Evolutionary conservation across 352 stramenopile genomes (phyloP), one percentile per base, ranked within the genome.

Genomic region (Pythium phragmiticola): DNA sequence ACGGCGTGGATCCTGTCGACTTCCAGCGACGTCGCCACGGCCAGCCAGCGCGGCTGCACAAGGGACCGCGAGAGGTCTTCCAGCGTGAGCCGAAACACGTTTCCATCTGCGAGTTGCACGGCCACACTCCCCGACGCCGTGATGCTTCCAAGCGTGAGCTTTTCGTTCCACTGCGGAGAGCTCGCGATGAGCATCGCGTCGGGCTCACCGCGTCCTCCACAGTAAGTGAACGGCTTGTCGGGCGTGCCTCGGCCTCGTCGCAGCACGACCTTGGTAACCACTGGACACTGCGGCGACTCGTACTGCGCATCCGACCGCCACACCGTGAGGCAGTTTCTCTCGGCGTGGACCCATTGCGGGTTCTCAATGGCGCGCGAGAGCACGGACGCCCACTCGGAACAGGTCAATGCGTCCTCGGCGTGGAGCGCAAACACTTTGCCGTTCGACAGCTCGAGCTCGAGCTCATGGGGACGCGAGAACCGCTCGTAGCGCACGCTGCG

Each of bases 331-430:
- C 65, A 73, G 7, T 53, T 65, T 13, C 53, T 47, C 42, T 78
- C 68, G 7, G 64, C 53, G 51, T 80, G 70, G 13, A 80, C 64
- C 73, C 73, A 80, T 14, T 72, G 57, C n/a, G 73, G 73, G 28
- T 70, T 74, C 33, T 80, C 73, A 21, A 80, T 78, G 16, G 73
- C 73, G 9, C 69, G 63, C 16, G 71, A 69, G 11, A 80, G 56
- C 36, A 80, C 64, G 0, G 73, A 76, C 7, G 71, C 73, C 73
- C 73, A 80, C 34, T 74, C 72, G 1, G 70, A 57, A 48, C 73
- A 80, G 30, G 69, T 68, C 7, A 80, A 47, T 8, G 73, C 73
- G 7, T 78, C 70, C 4, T 67, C 57, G 0, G 64, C 63, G 33
- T 78, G 73, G 14, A 78, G 54, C 14, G 53, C 63, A 9, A 77